A percentile compares a stretch with the other conserved stretches of the same genome.
phyloP scores from a whole-genome alignment of 1,284 basidiomycete species.

The Cystobasidium sp. region DNA sequence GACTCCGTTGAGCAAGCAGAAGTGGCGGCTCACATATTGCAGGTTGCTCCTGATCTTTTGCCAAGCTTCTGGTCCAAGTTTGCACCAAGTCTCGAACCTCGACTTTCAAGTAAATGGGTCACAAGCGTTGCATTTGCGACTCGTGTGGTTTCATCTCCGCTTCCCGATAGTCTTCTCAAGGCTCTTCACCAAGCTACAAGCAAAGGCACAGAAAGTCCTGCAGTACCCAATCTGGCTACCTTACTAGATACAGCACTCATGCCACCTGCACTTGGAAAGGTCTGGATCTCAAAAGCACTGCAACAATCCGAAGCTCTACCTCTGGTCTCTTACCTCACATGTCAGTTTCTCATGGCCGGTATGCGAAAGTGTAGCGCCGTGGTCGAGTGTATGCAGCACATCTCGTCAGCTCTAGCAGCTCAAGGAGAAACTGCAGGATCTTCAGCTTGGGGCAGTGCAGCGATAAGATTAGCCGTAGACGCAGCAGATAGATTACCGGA shows the following conservation, averaged over 20 bases:
- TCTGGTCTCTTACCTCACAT: slow-evolving; percentile 34
- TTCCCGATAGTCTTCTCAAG: slow-evolving; percentile 63
- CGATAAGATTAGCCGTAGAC: slow-evolving; percentile 6
- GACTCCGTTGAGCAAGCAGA: slow-evolving; percentile 37
- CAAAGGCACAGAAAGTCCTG: neutral
- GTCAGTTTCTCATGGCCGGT: slow-evolving; percentile 35
- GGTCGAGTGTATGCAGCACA: slow-evolving; percentile 9
- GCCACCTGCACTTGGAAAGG: slow-evolving; percentile 32
- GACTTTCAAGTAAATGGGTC: slow-evolving; percentile 85
- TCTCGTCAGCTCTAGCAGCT: neutral
- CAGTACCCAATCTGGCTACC: slow-evolving; percentile 53
- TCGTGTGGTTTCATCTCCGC: slow-evolving; percentile 72
- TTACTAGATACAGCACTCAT: slow-evolving; percentile 28
- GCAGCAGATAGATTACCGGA: slow-evolving; percentile 36
- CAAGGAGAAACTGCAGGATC: neutral
- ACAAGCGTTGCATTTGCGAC: slow-evolving; percentile 82
- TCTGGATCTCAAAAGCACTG: slow-evolving; percentile 34
- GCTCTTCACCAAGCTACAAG: neutral
- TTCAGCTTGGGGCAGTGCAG: neutral
- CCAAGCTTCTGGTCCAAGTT: slow-evolving; percentile 75
- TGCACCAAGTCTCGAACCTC: slow-evolving; percentile 78
- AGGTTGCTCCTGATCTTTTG: slow-evolving; percentile 21
- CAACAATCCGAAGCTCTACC: slow-evolving; percentile 27
- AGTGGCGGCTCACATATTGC: slow-evolving; percentile 24
- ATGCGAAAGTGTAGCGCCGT: slow-evolving; percentile 27